These are phyloP conservation scores for Fusarium devonianum DNA, from an alignment of 2,329 filamentous ascomycete species.

Conservation along the genomic window DNA sequence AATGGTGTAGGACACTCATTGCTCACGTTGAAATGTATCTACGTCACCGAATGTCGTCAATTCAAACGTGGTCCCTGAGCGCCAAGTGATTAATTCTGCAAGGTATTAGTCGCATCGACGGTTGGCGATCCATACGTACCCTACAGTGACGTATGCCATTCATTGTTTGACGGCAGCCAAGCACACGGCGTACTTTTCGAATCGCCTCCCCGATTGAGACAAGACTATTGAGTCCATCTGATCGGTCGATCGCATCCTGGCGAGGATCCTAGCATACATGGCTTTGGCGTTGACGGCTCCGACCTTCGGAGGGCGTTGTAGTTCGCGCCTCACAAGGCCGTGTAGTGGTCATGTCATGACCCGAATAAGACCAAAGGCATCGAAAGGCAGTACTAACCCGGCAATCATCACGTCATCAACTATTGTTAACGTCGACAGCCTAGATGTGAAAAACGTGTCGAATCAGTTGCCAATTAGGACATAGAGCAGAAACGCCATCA, in stretches of 20 bases:
- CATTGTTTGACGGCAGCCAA: constrained; percentile 15
- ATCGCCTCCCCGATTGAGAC: constrained; percentile 8
- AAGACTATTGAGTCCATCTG: constrained; percentile 12
- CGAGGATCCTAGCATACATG: constrained; percentile 13
- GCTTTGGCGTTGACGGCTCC: constrained; percentile 8
- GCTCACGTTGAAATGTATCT: neutral
- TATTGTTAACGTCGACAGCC: neutral
- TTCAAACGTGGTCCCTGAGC: neutral
- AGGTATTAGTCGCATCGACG: neutral
- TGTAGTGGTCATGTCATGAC: neutral
- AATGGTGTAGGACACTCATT: too few relatives aligned
- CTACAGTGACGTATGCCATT: constrained; percentile 24
- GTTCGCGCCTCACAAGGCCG: neutral
- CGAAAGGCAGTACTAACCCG: constrained; percentile 16
- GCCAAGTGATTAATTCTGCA: neutral
- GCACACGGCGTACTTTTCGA: constrained; percentile 13
- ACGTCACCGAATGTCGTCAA: constrained; percentile 16
- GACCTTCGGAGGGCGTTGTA: neutral
- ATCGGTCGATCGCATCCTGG: constrained; percentile 21
- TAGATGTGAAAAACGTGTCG: neutral
- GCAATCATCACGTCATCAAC: constrained; percentile 18
- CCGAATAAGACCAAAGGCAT: neutral
- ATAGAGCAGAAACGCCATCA: neutral
- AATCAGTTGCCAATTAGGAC: neutral
- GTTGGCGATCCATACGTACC: constrained; percentile 17